Conservation (phyloP, 169 alveolate genomes). For the Theileria sp. region DNA sequence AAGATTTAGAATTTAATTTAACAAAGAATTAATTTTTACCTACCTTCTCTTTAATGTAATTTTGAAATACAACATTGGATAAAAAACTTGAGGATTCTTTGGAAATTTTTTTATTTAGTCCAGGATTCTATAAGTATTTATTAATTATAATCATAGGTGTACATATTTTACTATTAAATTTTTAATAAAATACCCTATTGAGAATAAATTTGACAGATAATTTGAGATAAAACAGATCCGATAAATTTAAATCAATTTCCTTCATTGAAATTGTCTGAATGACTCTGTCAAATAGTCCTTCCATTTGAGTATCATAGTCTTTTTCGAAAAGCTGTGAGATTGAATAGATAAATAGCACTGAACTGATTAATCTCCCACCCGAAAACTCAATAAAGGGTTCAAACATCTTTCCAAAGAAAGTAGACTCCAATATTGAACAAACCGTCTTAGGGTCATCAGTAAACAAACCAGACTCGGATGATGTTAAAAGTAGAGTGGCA, state of each 20-base stretch:
- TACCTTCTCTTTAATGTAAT: slow-evolving; percentile 28
- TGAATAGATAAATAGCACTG: slow-evolving; percentile 26
- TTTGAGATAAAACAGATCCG: slow-evolving; percentile 40
- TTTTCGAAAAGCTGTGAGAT: neutral
- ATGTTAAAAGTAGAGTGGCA: slow-evolving; percentile 16
- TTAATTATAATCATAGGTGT: neutral
- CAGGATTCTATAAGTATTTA: neutral
- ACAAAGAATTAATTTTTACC: neutral
- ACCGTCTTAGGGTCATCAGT: neutral
- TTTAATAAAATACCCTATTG: neutral
- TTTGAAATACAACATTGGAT: slow-evolving; percentile 40
- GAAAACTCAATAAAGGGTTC: slow-evolving; percentile 1
- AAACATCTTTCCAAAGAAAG: neutral
- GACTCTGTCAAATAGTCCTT: neutral
- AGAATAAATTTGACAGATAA: slow-evolving; percentile 19
- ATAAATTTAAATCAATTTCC: slow-evolving; percentile 18
- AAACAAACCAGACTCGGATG: slow-evolving; percentile 28
- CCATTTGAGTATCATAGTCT: neutral
- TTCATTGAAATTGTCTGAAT: slow-evolving; percentile 23
- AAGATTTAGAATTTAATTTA: neutral
- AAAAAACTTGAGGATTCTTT: slow-evolving; percentile 25
- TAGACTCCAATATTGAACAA: neutral
- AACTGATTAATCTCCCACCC: slow-evolving; percentile 26
- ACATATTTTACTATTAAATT: neutral
- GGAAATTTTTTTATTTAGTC: neutral